phyloP scores from a whole-genome alignment of 139 green algal species.

The Haematococcus lacustris region DNA sequence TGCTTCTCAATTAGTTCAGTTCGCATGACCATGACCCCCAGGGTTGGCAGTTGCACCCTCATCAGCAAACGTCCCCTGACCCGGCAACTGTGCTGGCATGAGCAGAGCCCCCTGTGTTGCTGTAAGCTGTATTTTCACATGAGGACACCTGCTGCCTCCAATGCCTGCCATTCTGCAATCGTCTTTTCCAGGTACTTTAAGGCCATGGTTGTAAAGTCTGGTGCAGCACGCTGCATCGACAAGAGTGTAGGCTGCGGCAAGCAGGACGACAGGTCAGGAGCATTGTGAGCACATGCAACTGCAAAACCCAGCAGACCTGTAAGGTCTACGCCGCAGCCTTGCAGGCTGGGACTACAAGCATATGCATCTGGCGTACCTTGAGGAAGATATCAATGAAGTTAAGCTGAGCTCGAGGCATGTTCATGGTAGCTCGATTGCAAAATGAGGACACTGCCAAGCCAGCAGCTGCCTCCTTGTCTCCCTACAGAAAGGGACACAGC shows the following conservation, averaged over 20 bases:
- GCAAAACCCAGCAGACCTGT: neutral
- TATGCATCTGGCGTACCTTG: slow-evolving; percentile 19
- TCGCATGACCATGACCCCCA: too few relatives aligned
- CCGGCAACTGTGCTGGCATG: too few relatives aligned
- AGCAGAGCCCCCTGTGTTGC: too few relatives aligned
- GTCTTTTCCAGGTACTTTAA: slow-evolving; percentile 39
- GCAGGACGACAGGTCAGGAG: neutral
- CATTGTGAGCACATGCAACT: neutral
- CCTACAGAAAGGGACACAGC: slow-evolving; percentile 25
- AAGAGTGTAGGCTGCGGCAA: slow-evolving; percentile 35
- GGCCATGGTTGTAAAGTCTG: slow-evolving; percentile 33
- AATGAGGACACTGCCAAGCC: slow-evolving; percentile 56
- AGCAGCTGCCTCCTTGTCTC: slow-evolving; percentile 50
- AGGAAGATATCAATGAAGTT: slow-evolving; percentile 50
- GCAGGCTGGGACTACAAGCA: neutral
- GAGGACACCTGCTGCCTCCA: slow-evolving; percentile 32
- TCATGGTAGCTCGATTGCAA: slow-evolving; percentile 53
- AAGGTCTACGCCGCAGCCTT: neutral
- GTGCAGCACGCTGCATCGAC: slow-evolving; percentile 28
- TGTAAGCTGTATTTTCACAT: too few relatives aligned
- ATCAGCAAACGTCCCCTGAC: too few relatives aligned
- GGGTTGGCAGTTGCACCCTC: too few relatives aligned
- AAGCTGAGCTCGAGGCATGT: slow-evolving; percentile 63
- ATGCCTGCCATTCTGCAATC: slow-evolving; percentile 27
- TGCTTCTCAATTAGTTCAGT: too few relatives aligned